Percentiles rank a stretch among this genome's conserved stretches.
phyloP scores from a whole-genome alignment of 768 basidiomycete genomes.

The Pisolithus sp. region DNA sequence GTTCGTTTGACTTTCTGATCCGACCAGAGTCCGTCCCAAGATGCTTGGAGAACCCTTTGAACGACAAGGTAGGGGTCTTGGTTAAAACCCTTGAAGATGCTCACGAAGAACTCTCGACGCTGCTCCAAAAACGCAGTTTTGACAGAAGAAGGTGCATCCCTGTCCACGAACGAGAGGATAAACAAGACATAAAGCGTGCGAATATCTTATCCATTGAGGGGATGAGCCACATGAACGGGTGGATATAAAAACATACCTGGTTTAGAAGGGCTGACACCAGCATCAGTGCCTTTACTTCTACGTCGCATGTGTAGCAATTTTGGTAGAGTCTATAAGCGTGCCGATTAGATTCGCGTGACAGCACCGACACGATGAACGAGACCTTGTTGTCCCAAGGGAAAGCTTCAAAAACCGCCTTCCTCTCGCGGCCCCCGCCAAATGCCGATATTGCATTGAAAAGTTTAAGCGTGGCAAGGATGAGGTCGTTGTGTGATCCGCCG shows the following conservation, averaged over 20 bases:
- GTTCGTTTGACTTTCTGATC: conserved; percentile 69
- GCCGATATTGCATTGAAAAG: conserved; percentile 54
- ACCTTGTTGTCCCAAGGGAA: conserved; percentile 83
- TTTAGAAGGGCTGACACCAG: conserved; percentile 36
- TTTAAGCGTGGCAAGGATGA: conserved; percentile 60
- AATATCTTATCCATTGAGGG: conserved; percentile 49
- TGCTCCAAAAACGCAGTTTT: conserved; percentile 69
- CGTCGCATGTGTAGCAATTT: conserved; percentile 69
- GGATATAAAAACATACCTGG: conserved; percentile 43
- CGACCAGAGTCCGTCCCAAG: conserved; percentile 73
- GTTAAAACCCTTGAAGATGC: conserved; percentile 65
- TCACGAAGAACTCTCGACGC: conserved; percentile 55
- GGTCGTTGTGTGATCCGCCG: conserved; percentile 54
- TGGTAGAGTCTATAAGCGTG: conserved; percentile 44
- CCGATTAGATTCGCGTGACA: neutral
- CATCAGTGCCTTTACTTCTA: conserved; percentile 40
- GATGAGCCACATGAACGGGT: neutral
- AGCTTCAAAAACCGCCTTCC: conserved; percentile 53
- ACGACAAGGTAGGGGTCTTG: conserved; percentile 62
- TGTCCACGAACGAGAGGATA: conserved; percentile 64
- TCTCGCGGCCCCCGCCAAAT: conserved; percentile 63
- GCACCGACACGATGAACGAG: conserved; percentile 1
- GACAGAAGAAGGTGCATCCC: conserved; percentile 38
- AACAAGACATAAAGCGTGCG: conserved; percentile 70
- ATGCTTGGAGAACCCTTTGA: conserved; percentile 60